Evolutionary conservation across 768 basidiomycete genomes (phyloP).

Genomic region (Holtermannia corniformis): DNA sequence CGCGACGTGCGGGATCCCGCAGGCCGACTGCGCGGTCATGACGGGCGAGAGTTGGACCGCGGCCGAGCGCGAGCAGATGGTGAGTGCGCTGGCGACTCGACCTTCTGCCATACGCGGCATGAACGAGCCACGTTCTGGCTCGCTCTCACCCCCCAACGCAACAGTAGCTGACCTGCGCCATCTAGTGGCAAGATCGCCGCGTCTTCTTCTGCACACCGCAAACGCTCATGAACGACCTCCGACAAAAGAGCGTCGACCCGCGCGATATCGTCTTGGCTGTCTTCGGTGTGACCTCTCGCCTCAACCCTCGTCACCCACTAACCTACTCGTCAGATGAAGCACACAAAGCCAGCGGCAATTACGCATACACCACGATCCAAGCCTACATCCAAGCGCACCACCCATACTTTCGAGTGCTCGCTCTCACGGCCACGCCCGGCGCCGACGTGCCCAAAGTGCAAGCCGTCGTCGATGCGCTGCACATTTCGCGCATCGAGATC

Average conservation of each 20-base stretch:
- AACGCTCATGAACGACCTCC: slow-evolving; percentile 79
- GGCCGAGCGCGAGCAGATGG: slow-evolving; percentile 19
- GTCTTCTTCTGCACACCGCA: slow-evolving; percentile 96
- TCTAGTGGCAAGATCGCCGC: slow-evolving; percentile 43
- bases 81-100: slow-evolving; percentile 2
- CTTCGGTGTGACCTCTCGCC: slow-evolving; percentile 51
- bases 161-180: slow-evolving; percentile 2
- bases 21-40: slow-evolving; percentile 70
- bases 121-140: no score
- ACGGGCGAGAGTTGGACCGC: slow-evolving; percentile 53
- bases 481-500: slow-evolving; percentile 91
- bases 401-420: slow-evolving; percentile 82
- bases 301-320: not conserved
- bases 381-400: slow-evolving; percentile 89
- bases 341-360: slow-evolving; percentile 84
- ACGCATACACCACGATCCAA: slow-evolving; percentile 81
- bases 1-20: slow-evolving; percentile 83
- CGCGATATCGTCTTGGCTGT: slow-evolving; percentile 76
- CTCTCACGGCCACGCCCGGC: slow-evolving; percentile 92
- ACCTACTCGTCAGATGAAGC: slow-evolving; percentile 62
- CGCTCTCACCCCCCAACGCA: not conserved
- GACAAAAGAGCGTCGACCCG: slow-evolving; percentile 61
- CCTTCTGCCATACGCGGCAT: not conserved
- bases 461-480: slow-evolving; percentile 76
- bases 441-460: slow-evolving; percentile 78